Base-by-base conservation (phyloP, 1,139 yeast genomes). In the Nakaseomyces glabratus region DNA sequence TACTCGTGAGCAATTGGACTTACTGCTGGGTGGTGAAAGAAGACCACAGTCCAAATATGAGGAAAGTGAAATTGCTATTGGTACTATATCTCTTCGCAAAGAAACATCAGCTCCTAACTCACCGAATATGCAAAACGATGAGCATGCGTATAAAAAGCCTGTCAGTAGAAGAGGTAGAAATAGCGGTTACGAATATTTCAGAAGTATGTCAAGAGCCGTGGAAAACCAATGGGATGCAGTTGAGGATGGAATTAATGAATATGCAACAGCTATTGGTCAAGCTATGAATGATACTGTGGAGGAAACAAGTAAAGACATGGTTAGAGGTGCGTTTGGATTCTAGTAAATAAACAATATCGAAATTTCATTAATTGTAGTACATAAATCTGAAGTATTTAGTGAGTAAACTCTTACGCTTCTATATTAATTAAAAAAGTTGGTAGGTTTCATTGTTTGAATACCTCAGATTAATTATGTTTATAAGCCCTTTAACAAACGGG, bases 1-100 rank as follows among this genome's bases (percentile, higher is more conserved):
- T 11, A 64, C 75, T 2, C 58, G 70, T 21, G 68, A 69, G 1
- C 95, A 84, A 42, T 60, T 81, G 42, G 68, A 73, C 31, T 38
- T 47, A n/a, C 50, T 79, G 31, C 63, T 81, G 24, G 75, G 76
- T 6, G 85, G 86, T 1, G 75, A 73, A 1, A 70, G 67, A 38
- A 65, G 84, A 48, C 68, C 71, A 17, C 61, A 66, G 0, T 61
- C 76, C 1, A 75, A 71, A 42, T 66, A 66, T 37, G 63, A 65
- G 19, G 90, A 80, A 46, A 68, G 75, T 40, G 62, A 57, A 21
- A 55, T 77, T 42, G 80, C 86, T 0, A 58, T 56, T 51, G 77
- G 77, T 42, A 71, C 69, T 60, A 61, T 62, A 68, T 66, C 55
- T 69, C 20, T 23, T 4, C 35, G 36, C 8, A 52, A 57, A 9